Base-by-base conservation (phyloP, 225 moss, liverwort and hornwort genomes). In the Physcomitrium patens region DNA sequence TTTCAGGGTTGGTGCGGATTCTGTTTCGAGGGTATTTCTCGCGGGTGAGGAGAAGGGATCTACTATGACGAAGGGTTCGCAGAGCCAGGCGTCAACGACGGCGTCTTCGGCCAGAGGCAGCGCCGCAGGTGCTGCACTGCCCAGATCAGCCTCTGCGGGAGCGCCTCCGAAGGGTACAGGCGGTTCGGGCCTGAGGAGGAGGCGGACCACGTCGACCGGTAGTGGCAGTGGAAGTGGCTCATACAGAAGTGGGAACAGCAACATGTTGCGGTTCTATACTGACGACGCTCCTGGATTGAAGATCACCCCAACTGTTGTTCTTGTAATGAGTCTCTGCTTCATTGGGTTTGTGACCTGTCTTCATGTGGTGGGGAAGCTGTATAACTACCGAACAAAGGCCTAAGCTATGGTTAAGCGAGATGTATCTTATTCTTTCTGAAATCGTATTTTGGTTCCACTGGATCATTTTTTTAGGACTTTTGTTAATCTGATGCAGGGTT, bases 281-380 rank as follows among this genome's bases (percentile, higher is more conserved):
- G 85, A 93, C 18, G 90, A 96, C 51, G 86, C 85, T 3, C 96
- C 96, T 0, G 96, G 96, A 5, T 63, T 93, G 79, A 93, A 86
- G 75, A 89, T 93, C 71, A 65, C 89, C 51, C 96, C 96, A 9
- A 91, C 83, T 0, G 86, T 89, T 0, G 93, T 96, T 46, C 82
- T 96, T 46, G 65, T 89, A 58, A 90, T 93, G 96, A 93, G 96
- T 78, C 10, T 96, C 56, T 89, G 89, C 82, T 85, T 96, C 68
- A 96, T 96, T 46, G 93, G 79, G 46, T 90, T 93, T 58, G 91
- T 93, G 10, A 83, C 87, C 43, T 73, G 86, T 7, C 85, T 96
- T 61, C 93, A 93, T 73, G 89, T 87, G 42, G 64, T 90, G 14
- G 90, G 90, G 20, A 90, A 93, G 80, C 80, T 89, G 9, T 91